These are phyloP conservation scores for Hondaea fermentalgiana DNA, from an alignment of 108 stramenopile species.

Conservation along the genomic window DNA sequence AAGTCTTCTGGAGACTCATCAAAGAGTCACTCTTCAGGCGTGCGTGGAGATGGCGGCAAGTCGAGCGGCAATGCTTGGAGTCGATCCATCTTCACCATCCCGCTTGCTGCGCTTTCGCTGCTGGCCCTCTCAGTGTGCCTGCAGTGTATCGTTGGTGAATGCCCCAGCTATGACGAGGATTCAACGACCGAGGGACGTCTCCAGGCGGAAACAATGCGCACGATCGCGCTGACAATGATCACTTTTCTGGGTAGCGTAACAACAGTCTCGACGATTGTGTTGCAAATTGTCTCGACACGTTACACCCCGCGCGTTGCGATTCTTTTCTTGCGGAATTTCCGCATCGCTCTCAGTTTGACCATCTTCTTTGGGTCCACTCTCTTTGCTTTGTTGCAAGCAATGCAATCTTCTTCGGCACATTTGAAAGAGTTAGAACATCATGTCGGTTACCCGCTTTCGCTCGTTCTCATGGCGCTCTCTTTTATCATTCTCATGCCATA, in stretches of 20 bases:
- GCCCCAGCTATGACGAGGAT: no score
- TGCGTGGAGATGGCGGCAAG: no score
- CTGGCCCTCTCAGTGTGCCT: no score
- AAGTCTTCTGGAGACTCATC: no score
- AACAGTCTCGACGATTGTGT: background rate
- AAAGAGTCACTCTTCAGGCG: no score
- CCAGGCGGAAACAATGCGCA: background rate
- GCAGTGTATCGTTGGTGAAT: no score
- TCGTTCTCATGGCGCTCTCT: background rate
- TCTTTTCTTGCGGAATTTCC: background rate
- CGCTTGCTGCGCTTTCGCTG: no score
- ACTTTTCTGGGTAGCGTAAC: background rate
- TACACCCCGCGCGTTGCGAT: constrained; percentile 11
- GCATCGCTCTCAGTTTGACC: background rate
- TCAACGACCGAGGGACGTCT: background rate
- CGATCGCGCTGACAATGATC: background rate
- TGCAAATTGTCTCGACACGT: background rate
- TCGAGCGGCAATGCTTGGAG: no score
- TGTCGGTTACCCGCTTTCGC: background rate
- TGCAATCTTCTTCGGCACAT: background rate
- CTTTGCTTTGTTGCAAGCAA: background rate
- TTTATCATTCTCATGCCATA: constrained; percentile 9
- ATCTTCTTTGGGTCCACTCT: background rate
- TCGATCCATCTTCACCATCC: no score
- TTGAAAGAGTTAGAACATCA: background rate